phyloP scores from a whole-genome alignment of 805 yeast species.

The Metschnikowia reukaufii region DNA sequence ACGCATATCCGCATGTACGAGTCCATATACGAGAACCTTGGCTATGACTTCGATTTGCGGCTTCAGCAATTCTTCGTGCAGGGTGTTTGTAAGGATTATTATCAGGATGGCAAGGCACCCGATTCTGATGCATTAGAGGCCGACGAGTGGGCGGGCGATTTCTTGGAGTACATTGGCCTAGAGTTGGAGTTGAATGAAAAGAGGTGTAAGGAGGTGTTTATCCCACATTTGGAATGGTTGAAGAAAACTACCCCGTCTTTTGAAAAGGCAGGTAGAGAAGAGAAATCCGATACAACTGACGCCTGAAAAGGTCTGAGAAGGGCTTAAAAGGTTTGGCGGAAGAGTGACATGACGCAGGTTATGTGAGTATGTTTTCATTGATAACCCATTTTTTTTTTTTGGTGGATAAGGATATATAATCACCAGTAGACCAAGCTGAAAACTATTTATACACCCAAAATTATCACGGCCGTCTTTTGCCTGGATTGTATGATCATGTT shows the following conservation, averaged over 20 bases:
- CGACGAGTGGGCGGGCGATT: conserved; percentile 36
- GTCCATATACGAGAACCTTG: conserved; percentile 34
- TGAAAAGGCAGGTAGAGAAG: background rate
- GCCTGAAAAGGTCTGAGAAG: too few relatives aligned
- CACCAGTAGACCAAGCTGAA: too few relatives aligned
- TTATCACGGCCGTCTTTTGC: too few relatives aligned
- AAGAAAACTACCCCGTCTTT: conserved; percentile 29
- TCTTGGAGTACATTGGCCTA: conserved; percentile 26
- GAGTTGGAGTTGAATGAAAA: conserved; percentile 26
- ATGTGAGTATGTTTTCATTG: background rate
- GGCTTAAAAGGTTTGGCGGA: too few relatives aligned
- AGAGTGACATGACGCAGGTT: too few relatives aligned
- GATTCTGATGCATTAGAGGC: conserved; percentile 23
- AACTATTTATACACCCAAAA: too few relatives aligned
- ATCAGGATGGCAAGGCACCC: conserved; percentile 24
- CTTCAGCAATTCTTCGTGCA: conserved; percentile 40
- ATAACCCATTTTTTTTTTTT: too few relatives aligned
- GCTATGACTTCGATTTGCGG: conserved; percentile 45
- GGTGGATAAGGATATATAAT: too few relatives aligned
- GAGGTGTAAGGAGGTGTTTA: conserved; percentile 36
- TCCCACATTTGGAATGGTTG: conserved; percentile 45
- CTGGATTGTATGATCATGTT: too few relatives aligned
- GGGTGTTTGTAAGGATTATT: conserved; percentile 39
- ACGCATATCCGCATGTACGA: conserved; percentile 44
- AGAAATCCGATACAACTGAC: background rate